Evolutionary conservation across 352 stramenopile species (phyloP).

Genomic region (Globisporangium rhizosaccharum): DNA sequence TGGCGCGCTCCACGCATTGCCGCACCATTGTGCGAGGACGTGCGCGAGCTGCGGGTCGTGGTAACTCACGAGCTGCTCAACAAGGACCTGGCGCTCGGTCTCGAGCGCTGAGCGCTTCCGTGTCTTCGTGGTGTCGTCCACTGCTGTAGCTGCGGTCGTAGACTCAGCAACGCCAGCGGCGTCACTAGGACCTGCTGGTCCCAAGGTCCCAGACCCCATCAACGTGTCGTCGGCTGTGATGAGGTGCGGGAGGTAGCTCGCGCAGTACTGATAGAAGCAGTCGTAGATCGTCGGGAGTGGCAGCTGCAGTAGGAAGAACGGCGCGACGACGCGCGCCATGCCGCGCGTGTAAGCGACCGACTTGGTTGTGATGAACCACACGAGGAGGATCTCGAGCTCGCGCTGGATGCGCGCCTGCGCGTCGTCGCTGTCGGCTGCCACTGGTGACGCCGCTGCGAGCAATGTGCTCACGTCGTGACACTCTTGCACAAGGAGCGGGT

Average conservation of each 20-base stretch:
- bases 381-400: conserved; percentile 65
- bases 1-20: conserved; percentile 57
- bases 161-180: too few relatives aligned
- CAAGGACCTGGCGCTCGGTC: conserved; percentile 50
- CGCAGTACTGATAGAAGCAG: conserved; percentile 84
- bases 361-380: conserved; percentile 83
- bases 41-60: conserved; percentile 65
- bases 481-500: conserved; percentile 56
- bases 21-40: conserved; percentile 67
- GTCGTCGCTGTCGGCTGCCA: not conserved
- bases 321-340: conserved; percentile 70
- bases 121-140: conserved; percentile 19
- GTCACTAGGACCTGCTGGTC: not conserved
- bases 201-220: too few relatives aligned
- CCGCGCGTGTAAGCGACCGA: conserved; percentile 64
- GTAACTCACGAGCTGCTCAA: conserved; percentile 70
- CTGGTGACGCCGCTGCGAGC: conserved; percentile 14
- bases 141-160: not conserved
- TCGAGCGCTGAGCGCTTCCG: conserved; percentile 11
- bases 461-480: conserved; percentile 39
- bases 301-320: conserved; percentile 69
- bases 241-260: conserved; percentile 65
- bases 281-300: conserved; percentile 77
- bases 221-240: conserved; percentile 30
- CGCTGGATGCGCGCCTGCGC: conserved; percentile 36